Evolutionary conservation across 768 basidiomycete genomes (phyloP).

Genomic region (Lentinus brumalis): DNA sequence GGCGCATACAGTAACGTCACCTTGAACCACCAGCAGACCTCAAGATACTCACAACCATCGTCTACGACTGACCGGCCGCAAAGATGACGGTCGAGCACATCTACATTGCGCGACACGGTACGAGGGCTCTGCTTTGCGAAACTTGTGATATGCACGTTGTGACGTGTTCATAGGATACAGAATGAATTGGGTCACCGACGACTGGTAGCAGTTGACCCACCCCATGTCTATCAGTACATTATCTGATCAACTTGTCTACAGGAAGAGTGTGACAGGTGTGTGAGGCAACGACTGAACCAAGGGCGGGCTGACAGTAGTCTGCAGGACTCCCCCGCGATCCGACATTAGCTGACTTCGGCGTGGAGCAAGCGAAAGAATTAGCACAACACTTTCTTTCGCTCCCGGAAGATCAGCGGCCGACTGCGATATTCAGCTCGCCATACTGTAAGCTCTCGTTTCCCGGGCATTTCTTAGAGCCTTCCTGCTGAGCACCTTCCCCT

Average conservation of each 20-base stretch:
- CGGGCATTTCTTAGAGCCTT: not conserved
- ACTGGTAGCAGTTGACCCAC: slow-evolving; percentile 51
- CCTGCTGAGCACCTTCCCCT: not conserved
- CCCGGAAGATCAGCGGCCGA: slow-evolving; percentile 68
- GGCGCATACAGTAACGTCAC: too few species aligned
- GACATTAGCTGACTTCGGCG: slow-evolving; percentile 68
- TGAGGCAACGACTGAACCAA: not conserved
- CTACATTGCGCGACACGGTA: slow-evolving; percentile 72
- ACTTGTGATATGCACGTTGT: too few species aligned
- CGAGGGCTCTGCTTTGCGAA: slow-evolving; percentile 2
- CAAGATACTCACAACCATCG: too few species aligned
- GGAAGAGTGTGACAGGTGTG: slow-evolving; percentile 24
- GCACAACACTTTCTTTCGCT: slow-evolving; percentile 64
- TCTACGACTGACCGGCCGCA: too few species aligned
- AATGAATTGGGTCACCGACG: slow-evolving; percentile 67
- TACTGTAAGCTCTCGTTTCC: slow-evolving; percentile 54
- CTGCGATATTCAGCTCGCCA: slow-evolving; percentile 81
- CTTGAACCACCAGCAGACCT: too few species aligned
- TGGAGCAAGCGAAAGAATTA: slow-evolving; percentile 76
- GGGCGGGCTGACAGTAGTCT: slow-evolving; percentile 18
- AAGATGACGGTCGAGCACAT: slow-evolving; percentile 59
- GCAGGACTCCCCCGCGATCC: slow-evolving; percentile 76
- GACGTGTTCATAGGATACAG: slow-evolving; percentile 57
- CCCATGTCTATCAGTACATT: not conserved
- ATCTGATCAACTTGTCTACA: not conserved